Conservation (phyloP, 1,284 basidiomycete genomes). For the Fistulinella staudtii region DNA sequence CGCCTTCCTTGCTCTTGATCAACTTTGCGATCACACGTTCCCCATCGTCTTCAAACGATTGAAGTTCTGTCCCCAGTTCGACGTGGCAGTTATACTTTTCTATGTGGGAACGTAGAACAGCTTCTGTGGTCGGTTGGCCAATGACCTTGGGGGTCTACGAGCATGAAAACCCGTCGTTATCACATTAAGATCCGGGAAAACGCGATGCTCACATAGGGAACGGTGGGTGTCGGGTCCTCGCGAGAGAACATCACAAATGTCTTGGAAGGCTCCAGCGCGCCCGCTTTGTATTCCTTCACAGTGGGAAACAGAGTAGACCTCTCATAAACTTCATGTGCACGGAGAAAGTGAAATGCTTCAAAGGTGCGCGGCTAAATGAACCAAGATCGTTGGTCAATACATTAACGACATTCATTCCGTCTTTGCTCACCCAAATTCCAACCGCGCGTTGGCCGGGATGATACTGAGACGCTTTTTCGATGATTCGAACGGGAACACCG, state of each 20-base stretch:
- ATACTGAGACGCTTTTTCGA: conserved; percentile 30
- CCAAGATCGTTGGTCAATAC: not conserved
- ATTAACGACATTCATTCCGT: not conserved
- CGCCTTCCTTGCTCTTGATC: conserved; percentile 15
- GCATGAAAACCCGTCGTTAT: too few species aligned
- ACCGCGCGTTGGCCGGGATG: conserved; percentile 26
- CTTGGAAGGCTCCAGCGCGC: conserved; percentile 18
- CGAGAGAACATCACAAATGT: conserved; percentile 3
- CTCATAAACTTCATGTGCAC: conserved; percentile 17
- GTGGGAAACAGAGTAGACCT: not conserved
- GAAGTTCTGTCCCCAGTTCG: conserved; percentile 33
- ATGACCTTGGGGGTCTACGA: conserved; percentile 18
- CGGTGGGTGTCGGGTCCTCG: conserved; percentile 22
- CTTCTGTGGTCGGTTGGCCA: conserved; percentile 34
- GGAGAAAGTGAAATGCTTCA: conserved; percentile 30
- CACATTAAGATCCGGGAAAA: too few species aligned
- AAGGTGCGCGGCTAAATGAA: conserved; percentile 28
- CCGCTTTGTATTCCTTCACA: conserved; percentile 19
- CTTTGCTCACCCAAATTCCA: conserved; percentile 25
- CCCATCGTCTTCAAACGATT: conserved; percentile 30
- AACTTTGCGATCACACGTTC: conserved; percentile 25
- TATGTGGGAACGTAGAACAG: conserved; percentile 31
- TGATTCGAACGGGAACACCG: conserved; percentile 38
- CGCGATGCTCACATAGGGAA: conserved; percentile 22
- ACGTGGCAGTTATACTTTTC: conserved; percentile 24